Evolutionary conservation across 1,284 basidiomycete genomes (phyloP).

Genomic region (Cutaneotrichosporon cyanovorans): DNA sequence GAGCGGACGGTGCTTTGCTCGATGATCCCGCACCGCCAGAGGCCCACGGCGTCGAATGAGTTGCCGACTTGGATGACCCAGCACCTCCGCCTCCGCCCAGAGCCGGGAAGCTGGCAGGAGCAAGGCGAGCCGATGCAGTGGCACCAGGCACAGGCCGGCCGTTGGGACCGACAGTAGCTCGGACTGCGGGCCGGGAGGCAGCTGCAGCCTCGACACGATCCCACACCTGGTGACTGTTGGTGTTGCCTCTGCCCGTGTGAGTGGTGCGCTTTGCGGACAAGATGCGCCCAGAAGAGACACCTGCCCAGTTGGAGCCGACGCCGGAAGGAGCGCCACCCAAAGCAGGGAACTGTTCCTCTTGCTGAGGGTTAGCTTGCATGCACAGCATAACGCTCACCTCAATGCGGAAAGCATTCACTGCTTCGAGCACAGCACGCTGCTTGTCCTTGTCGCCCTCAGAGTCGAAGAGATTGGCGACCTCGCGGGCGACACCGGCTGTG

Average conservation of each 20-base stretch:
- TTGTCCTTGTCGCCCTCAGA: slow-evolving; percentile 70
- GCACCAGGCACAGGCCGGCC: slow-evolving; percentile 38
- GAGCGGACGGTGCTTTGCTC: slow-evolving; percentile 25
- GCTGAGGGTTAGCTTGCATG: slow-evolving; percentile 30
- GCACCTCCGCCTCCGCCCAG: slow-evolving; percentile 16
- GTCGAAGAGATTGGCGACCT: slow-evolving; percentile 65
- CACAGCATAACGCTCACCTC: slow-evolving; percentile 44
- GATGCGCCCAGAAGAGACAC: slow-evolving; percentile 69
- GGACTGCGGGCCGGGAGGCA: slow-evolving; percentile 50
- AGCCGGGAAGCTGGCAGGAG: slow-evolving; percentile 30
- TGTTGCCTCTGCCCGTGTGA: slow-evolving; percentile 49
- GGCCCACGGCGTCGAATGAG: slow-evolving; percentile 41
- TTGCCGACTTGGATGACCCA: slow-evolving; percentile 9
- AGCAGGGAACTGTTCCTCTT: slow-evolving; percentile 75
- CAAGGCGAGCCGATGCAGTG: not conserved
- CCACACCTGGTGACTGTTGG: slow-evolving; percentile 63
- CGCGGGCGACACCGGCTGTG: slow-evolving; percentile 67
- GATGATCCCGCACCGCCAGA: slow-evolving; percentile 34
- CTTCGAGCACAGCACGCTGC: slow-evolving; percentile 61
- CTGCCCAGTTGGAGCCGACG: slow-evolving; percentile 60
- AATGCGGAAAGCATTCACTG: slow-evolving; percentile 76
- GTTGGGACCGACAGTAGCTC: slow-evolving; percentile 46
- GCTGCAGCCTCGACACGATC: slow-evolving; percentile 83
- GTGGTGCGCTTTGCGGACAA: slow-evolving; percentile 74
- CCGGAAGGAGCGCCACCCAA: slow-evolving; percentile 51